Evolutionary conservation across 164 flowering plant genomes (phyloP), one percentile per base, ranked within the genome.

Genomic region (Dillenia turbinata): DNA sequence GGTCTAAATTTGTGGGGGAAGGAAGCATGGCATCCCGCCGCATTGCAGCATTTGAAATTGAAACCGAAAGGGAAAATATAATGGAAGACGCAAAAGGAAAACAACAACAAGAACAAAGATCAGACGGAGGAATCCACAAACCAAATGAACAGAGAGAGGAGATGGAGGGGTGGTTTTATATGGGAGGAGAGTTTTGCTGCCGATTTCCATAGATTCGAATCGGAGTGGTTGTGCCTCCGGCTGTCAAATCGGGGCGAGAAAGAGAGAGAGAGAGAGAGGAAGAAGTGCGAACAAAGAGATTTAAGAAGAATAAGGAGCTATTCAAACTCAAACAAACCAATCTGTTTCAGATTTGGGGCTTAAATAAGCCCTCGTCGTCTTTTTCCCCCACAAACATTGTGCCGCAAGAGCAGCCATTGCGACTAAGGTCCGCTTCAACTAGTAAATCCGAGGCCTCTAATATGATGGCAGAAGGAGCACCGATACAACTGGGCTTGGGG

Each of bases 301-400:
- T 57, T 58, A 4, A n/a, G 19, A 15, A 66, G n/a, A 65, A 76
- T 33, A 7, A n/a, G 1, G 52, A 17, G 24, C 7, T 47, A 13
- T 1, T 17, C 61, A 75, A 71, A 68, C 69, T 86, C 50, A 80
- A 80, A 54, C 92, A 86, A 54, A 60, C 71, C 2, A 50, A 78
- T 71, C 75, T 84, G 9, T 79, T 86, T 40, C 82, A 82, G 66
- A 54, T 78, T 50, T 86, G 91, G 91, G 86, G 86, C 0, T 57
- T 85, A 12, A 71, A 73, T 56, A 73, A 68, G 54, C 61, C 66
- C 44, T 43, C 40, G 5, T 33, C 40, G 5, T 33, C 7, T 33
- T 33, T 7, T 33, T 33, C 40, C 40, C 40, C 40, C 22, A 19
- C 22, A 19, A 19, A 19, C 22, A 19, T 19, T 19, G 22, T 19